Base-by-base conservation (phyloP, 305 asterid genomes). In the Euphrasia arctica region DNA sequence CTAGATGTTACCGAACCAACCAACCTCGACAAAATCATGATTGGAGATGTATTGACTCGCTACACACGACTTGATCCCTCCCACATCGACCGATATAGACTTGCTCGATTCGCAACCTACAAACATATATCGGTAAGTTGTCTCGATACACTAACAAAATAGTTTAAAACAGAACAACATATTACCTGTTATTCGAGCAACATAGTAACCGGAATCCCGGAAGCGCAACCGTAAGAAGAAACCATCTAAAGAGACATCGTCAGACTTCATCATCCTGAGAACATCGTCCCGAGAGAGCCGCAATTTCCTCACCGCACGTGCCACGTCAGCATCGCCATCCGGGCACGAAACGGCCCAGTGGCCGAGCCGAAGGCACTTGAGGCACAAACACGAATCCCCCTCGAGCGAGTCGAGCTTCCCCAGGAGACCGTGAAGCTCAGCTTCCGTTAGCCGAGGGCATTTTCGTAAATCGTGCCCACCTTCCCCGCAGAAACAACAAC, bases 321-420 rank as follows among this genome's bases (percentile, higher is more conserved):
- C 69, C 58, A 65, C 51, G 90, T 88, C 61, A 14, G 41, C 39
- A 10, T n/a, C n/a, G 42, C 61, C 41, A 14, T 42, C 61, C 54
- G 95, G 90, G 52, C 96, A 89, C 1, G 79, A 71, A 69, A 71
- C 62, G n/a, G 95, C 91, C 95, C 90, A 84, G 63, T 89, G 96
- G 77, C 76, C 83, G 34, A 76, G 70, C 66, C 75, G 83, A 72
- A 81, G 82, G 76, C 96, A 89, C 76, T 79, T 72, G 64, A 82
- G 78, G 85, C 95, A 86, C 34, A 84, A 61, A 65, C 72, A 50
- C 18, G 74, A 80, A 5, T 76, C 69, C 69, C 73, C 68, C 28
- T 67, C 76, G 58, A 75, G 69, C 8, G 83, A 73, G 51, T 78
- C 49, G 15, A 74, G 48, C 48, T 80, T 81, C 36, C 56, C 65